Base-by-base conservation (phyloP, 768 basidiomycete genomes). In the Pleurotus pulmonarius region DNA sequence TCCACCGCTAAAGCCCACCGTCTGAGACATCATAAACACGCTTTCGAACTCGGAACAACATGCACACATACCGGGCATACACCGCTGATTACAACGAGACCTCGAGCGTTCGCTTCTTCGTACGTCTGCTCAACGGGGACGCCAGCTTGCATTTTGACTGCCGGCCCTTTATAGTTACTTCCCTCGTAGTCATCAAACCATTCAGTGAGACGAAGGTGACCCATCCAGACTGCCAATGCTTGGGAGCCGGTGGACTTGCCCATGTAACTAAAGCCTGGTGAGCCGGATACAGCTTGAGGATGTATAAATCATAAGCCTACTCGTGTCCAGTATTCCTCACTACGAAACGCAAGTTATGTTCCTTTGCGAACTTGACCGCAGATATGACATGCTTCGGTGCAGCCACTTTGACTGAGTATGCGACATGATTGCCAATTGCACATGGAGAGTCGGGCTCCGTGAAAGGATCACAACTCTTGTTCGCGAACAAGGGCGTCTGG, bases 1-100 rank as follows among this genome's bases (percentile, higher is more conserved):
- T 13, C 75, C 76, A 13, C 74, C 75, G 15, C 69, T 65, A 49
- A 72, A 66, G 40, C 73, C 75, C 6, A 78, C 63, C 8, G 73
- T 69, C 51, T 13, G 12, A 25, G 1, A 18, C 20, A 44, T 22
- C n/a, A 12, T 16, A 44, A 44, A 44, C n/a, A n/a, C n/a, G 41
- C 11, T 16, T n/a, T 7, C 20, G n/a, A n/a, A 15, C 15, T 5
- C 20, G 6, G 7, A 8, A 16, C 7, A 6, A 13, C 15, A 16
- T 44, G 20, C 20, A 22, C 20, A 44, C 41, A 9, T 16, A 44
- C 41, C 41, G 41, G 41, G 15, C 41, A 44, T 16, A 22, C 41
- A 44, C 41, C 41, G 13, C 41, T 44, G 41, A 16, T 9, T 13
- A 44, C n/a, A 13, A 44, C 20, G 11, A 44, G 41, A 4, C 41